phyloP scores from a whole-genome alignment of 1,284 basidiomycete species.

The Malassezia dermatis region DNA sequence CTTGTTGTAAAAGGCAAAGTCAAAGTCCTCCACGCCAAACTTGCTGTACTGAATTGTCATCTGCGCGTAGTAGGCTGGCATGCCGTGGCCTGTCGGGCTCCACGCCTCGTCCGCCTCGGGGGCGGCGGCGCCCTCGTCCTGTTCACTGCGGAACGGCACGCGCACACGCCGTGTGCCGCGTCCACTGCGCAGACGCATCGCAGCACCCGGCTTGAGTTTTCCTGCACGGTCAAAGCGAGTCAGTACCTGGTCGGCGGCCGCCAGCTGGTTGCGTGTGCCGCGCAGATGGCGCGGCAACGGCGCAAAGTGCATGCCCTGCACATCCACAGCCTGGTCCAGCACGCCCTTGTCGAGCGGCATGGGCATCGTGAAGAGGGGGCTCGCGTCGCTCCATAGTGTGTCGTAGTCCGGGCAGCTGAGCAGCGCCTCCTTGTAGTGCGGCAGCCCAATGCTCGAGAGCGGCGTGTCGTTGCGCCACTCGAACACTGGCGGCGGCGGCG shows the following conservation, averaged over 20 bases:
- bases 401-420: slow-evolving; percentile 62
- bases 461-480: slow-evolving; percentile 77
- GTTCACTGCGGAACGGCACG: slow-evolving; percentile 58
- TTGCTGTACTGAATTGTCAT: slow-evolving; percentile 97
- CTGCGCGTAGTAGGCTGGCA: slow-evolving; percentile 75
- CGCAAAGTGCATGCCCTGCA: slow-evolving; percentile 81
- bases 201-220: slow-evolving; percentile 18
- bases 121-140: slow-evolving; percentile 14
- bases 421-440: slow-evolving; percentile 66
- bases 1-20: slow-evolving; percentile 60
- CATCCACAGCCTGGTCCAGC: slow-evolving; percentile 65
- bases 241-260: slow-evolving; percentile 37
- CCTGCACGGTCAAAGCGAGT: slow-evolving; percentile 20
- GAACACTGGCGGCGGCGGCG: slow-evolving; percentile 59
- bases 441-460: slow-evolving; percentile 78
- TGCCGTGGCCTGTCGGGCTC: slow-evolving; percentile 24
- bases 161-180: slow-evolving; percentile 45
- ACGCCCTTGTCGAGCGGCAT: slow-evolving; percentile 63
- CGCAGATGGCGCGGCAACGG: slow-evolving; percentile 68
- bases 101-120: slow-evolving; percentile 17
- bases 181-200: slow-evolving; percentile 16
- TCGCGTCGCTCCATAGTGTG: slow-evolving; percentile 36
- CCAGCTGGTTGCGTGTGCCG: slow-evolving; percentile 68
- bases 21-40: slow-evolving; percentile 98
- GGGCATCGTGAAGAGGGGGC: slow-evolving; percentile 56